These are phyloP conservation scores for Penicillium verhagenii DNA, from an alignment of 495 filamentous ascomycete genomes.

Conservation along the genomic window DNA sequence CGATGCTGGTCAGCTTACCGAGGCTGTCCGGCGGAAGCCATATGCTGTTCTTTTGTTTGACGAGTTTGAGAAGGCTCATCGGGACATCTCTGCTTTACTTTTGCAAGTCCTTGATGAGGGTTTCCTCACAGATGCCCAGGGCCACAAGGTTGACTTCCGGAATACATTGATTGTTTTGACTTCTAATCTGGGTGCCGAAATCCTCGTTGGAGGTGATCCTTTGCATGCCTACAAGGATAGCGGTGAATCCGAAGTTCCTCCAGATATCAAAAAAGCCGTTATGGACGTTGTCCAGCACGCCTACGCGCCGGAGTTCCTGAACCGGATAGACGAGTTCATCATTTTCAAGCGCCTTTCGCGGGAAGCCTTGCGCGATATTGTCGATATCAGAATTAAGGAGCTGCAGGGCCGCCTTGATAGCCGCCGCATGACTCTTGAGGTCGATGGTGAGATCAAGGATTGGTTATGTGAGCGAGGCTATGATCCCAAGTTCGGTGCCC, in stretches of 20 bases:
- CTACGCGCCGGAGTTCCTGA: constrained; percentile 93
- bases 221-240: constrained; percentile 50
- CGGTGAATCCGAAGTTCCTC: constrained; percentile 61
- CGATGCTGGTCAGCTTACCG: constrained; percentile 93
- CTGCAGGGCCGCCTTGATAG: constrained; percentile 82
- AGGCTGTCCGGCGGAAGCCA: constrained; percentile 91
- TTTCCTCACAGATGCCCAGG: constrained; percentile 91
- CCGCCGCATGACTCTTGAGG: constrained; percentile 73
- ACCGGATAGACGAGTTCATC: constrained; percentile 95
- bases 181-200: constrained; percentile 73
- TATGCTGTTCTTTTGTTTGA: constrained; percentile 95
- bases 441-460: constrained; percentile 66
- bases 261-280: constrained; percentile 69
- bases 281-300: constrained; percentile 79
- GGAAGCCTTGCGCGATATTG: constrained; percentile 82
- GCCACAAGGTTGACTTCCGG: constrained; percentile 92
- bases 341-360: constrained; percentile 82
- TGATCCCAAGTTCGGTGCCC: constrained; percentile 85
- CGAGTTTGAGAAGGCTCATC: constrained; percentile 96
- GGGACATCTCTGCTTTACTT: constrained; percentile 90
- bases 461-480: constrained; percentile 90
- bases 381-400: constrained; percentile 87
- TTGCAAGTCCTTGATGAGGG: constrained; percentile 96
- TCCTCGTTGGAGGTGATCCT: constrained; percentile 46
- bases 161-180: constrained; percentile 96